A percentile compares a stretch with the other conserved stretches of the same genome.
phyloP scores from a whole-genome alignment of 768 basidiomycete genomes.

The Tubosaeta brunneosetosa region DNA sequence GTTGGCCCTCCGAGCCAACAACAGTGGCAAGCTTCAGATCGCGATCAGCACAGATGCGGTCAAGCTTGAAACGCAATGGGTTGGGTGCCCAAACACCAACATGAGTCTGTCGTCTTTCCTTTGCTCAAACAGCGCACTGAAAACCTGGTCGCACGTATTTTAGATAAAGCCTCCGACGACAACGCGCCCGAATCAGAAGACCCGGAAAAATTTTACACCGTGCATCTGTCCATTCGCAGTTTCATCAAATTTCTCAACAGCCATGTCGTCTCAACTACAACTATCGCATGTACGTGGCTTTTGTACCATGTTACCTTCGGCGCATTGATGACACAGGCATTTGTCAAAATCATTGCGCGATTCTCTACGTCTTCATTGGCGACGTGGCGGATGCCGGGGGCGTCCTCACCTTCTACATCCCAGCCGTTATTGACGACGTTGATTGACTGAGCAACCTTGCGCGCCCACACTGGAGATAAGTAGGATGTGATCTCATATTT shows the following conservation, averaged over 20 bases:
- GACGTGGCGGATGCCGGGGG: slow-evolving; percentile 75
- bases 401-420: slow-evolving; percentile 85
- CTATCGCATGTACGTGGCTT: slow-evolving; percentile 71
- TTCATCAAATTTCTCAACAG: slow-evolving; percentile 79
- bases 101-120: slow-evolving; percentile 34
- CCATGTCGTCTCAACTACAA: slow-evolving; percentile 76
- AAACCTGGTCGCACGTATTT: slow-evolving; percentile 5
- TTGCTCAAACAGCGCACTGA: not conserved
- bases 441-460: slow-evolving; percentile 12
- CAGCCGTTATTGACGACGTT: slow-evolving; percentile 64
- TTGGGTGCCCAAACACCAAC: slow-evolving; percentile 60
- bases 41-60: slow-evolving; percentile 65
- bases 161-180: slow-evolving; percentile 26
- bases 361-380: slow-evolving; percentile 87
- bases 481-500: not conserved
- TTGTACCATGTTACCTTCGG: not conserved
- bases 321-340: slow-evolving; percentile 46
- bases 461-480: not conserved
- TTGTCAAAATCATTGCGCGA: slow-evolving; percentile 78
- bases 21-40: slow-evolving; percentile 48
- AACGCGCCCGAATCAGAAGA: slow-evolving; percentile 41
- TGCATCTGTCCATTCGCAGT: slow-evolving; percentile 66
- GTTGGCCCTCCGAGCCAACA: slow-evolving; percentile 65
- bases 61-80: slow-evolving; percentile 79
- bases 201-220: slow-evolving; percentile 55